A percentile compares a stretch with the other conserved stretches of the same genome.
These are phyloP conservation scores for Pulveroboletus sp. DNA, from an alignment of 768 basidiomycete species.

Conservation along the genomic window DNA sequence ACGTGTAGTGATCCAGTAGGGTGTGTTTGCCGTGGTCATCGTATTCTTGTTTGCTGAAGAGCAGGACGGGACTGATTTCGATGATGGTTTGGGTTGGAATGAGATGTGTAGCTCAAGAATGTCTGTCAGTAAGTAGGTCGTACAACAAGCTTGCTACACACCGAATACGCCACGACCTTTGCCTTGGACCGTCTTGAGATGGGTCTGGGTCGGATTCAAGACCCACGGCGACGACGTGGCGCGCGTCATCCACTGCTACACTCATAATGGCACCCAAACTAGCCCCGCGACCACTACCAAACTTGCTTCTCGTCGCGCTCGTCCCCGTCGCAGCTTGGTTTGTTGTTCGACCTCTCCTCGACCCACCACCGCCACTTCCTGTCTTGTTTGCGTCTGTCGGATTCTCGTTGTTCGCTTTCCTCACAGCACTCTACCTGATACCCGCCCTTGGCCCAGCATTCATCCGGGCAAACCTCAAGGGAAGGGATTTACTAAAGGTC, in stretches of 20 bases:
- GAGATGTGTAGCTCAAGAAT: slow-evolving; percentile 15
- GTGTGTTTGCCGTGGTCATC: slow-evolving; percentile 59
- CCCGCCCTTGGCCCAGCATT: slow-evolving; percentile 84
- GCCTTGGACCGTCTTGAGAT: slow-evolving; percentile 40
- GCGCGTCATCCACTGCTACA: background rate
- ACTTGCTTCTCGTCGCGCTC: slow-evolving; percentile 53
- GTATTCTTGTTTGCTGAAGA: slow-evolving; percentile 73
- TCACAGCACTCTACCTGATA: slow-evolving; percentile 72
- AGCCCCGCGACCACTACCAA: slow-evolving; percentile 49
- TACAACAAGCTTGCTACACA: slow-evolving; percentile 24
- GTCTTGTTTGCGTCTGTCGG: slow-evolving; percentile 78
- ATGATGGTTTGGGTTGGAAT: slow-evolving; percentile 59
- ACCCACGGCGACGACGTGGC: slow-evolving; percentile 2
- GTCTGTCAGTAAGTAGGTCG: slow-evolving; percentile 32
- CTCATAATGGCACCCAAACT: slow-evolving; percentile 23
- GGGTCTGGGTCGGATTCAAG: slow-evolving; percentile 49
- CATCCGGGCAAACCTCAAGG: slow-evolving; percentile 77
- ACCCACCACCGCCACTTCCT: slow-evolving; percentile 66
- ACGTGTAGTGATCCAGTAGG: slow-evolving; percentile 71
- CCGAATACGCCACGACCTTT: slow-evolving; percentile 70
- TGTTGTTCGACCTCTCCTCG: slow-evolving; percentile 65
- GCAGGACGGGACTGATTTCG: slow-evolving; percentile 83
- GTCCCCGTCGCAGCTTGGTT: slow-evolving; percentile 74
- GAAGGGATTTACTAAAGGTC: slow-evolving; percentile 83
- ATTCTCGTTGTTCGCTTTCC: slow-evolving; percentile 79